Evolutionary conservation across 257 asterid species (phyloP), one percentile per base, ranked within the genome.

Genomic region (Scutellaria minor): DNA sequence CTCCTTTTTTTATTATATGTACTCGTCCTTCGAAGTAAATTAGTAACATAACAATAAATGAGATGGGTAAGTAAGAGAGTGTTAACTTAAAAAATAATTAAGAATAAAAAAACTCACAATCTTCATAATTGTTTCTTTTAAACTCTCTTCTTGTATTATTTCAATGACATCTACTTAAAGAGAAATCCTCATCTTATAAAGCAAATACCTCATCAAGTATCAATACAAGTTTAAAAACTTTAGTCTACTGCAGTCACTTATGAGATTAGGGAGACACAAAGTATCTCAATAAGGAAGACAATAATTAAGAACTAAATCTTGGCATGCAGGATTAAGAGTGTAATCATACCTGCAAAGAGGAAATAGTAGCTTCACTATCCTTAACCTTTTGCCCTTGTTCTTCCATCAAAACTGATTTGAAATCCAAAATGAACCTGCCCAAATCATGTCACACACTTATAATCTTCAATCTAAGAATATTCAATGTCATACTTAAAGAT

Each of bases 341-440:
- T 9, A 80, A 77, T 12, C 73, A 44, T 39, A 93, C 97, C 98
- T 84, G 92, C 86, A 93, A 74, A 68, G 96, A 74, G 61, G 86
- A 80, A 73, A 93, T 82, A 77, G 96, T 85, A 72, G 83, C 68
- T 74, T 91, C 98, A 82, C 97, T 88, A 52, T 89, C 96, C 86
- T 88, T 89, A 53, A 86, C 77, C 87, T 88, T 93, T 53, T 80
- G 85, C 53, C 87, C 93, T 76, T 81, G 94, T 66, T 93, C 97
- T 75, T 85, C 92, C 96, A 93, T 86, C 79, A 93, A 83, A 78
- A 85, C 79, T 46, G 95, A 64, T 56, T 85, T 89, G 66, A 96
- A 96, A 83, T 93, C 97, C 82, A 91, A 84, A 35, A 91, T 72
- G 76, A 93, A 93, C 85, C 97, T 93, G 86, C 62, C 70, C 74